Conservation (phyloP, 2,329 filamentous ascomycete genomes). For the Raffaelea arxii region DNA sequence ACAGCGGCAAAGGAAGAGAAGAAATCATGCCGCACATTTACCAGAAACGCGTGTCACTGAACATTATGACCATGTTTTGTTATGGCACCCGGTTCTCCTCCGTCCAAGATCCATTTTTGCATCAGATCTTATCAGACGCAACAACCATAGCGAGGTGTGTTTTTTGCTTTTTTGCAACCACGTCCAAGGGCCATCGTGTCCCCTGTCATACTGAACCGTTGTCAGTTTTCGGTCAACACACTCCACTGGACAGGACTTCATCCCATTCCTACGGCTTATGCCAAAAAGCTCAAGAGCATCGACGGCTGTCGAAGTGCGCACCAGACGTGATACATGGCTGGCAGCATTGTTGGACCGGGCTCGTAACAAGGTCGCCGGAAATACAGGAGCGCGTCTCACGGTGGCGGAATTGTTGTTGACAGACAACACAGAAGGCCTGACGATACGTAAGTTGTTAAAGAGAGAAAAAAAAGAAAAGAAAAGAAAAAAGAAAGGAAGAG, state of each 20-base stretch:
- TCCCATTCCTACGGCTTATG: conserved; percentile 1
- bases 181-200: no score
- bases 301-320: not conserved
- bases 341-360: not conserved
- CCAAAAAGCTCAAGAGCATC: not conserved
- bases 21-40: conserved; percentile 4
- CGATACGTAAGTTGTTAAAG: conserved; percentile 1
- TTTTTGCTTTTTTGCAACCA: no score
- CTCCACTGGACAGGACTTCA: conserved; percentile 1
- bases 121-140: conserved; percentile 4
- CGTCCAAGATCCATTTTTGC: not conserved
- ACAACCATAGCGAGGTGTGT: not conserved
- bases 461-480: no score
- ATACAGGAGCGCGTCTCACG: not conserved
- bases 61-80: conserved; percentile 5
- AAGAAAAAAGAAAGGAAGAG: no score
- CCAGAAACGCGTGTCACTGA: conserved; percentile 5
- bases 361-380: not conserved
- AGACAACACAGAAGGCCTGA: conserved; percentile 1
- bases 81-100: conserved; percentile 1
- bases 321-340: conserved; percentile 3
- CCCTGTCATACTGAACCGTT: not conserved
- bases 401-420: conserved; percentile 3
- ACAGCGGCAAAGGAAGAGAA: not conserved
- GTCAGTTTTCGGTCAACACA: conserved; percentile 5